phyloP scores from a whole-genome alignment of 2,329 filamentous ascomycete genomes.

The Nectriaceae sp. region DNA sequence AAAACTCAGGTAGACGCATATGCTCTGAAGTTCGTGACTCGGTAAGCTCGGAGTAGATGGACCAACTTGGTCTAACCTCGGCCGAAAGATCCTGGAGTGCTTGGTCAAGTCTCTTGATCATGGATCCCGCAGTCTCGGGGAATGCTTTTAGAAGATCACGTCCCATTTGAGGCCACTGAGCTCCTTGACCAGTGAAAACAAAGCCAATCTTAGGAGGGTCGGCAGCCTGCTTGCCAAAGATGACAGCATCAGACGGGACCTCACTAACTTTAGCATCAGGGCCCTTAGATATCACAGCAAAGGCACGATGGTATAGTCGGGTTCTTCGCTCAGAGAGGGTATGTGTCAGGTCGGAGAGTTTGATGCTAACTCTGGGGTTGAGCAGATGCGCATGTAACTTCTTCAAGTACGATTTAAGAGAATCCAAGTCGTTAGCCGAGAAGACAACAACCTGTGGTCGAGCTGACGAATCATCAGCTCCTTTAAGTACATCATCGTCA shows the following conservation, averaged over 20 bases:
- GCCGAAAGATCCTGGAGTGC: neutral
- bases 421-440: slow-evolving; percentile 16
- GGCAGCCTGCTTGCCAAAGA: slow-evolving; percentile 5
- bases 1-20: neutral
- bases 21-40: slow-evolving; percentile 6
- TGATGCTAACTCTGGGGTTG: slow-evolving; percentile 25
- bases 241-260: slow-evolving; percentile 5
- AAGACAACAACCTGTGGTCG: slow-evolving; percentile 12
- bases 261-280: slow-evolving; percentile 3
- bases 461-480: neutral
- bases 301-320: slow-evolving; percentile 22
- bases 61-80: slow-evolving; percentile 13
- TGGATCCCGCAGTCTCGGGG: slow-evolving; percentile 8
- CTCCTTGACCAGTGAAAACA: slow-evolving; percentile 40
- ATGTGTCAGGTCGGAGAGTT: slow-evolving; percentile 27
- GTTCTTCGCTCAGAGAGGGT: slow-evolving; percentile 29
- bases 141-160: slow-evolving; percentile 23
- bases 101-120: slow-evolving; percentile 18
- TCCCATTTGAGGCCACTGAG: slow-evolving; percentile 39
- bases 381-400: slow-evolving; percentile 21
- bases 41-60: neutral
- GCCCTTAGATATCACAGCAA: slow-evolving; percentile 11
- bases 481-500: neutral
- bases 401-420: slow-evolving; percentile 9
- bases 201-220: slow-evolving; percentile 17